Evolutionary conservation across 805 yeast species (phyloP).

Genomic region (Candida nemodendra): DNA sequence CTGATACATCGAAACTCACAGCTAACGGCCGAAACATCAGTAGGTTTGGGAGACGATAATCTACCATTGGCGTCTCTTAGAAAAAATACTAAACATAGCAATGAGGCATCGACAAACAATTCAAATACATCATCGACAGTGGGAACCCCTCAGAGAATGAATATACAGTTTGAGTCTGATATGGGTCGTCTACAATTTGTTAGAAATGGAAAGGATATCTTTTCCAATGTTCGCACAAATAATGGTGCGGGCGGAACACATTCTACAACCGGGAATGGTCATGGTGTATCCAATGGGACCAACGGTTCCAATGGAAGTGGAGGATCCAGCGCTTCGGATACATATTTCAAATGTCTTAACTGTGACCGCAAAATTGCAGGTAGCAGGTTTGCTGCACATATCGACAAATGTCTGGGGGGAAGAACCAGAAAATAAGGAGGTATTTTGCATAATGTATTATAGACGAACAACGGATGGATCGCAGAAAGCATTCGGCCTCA

Average conservation of each 20-base stretch:
- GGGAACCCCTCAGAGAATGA: slow-evolving; percentile 25
- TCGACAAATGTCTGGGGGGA: slow-evolving; percentile 85
- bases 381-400: slow-evolving; percentile 87
- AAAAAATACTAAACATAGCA: slow-evolving; percentile 10
- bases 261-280: slow-evolving; percentile 2
- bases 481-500: too few species aligned
- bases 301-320: slow-evolving; percentile 7
- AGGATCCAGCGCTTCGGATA: slow-evolving; percentile 22
- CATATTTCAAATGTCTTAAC: slow-evolving; percentile 73
- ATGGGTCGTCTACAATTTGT: slow-evolving; percentile 29
- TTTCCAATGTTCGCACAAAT: slow-evolving; percentile 16
- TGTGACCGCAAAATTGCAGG: slow-evolving; percentile 90
- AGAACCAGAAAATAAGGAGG: slow-evolving; percentile 43
- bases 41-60: slow-evolving; percentile 9
- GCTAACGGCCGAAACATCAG: neutral
- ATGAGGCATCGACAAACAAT: slow-evolving; percentile 9
- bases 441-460: neutral
- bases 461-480: too few species aligned
- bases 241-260: slow-evolving; percentile 7
- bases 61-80: slow-evolving; percentile 11
- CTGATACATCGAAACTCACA: neutral
- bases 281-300: slow-evolving; percentile 12
- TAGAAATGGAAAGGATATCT: slow-evolving; percentile 33
- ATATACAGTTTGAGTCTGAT: slow-evolving; percentile 21
- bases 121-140: slow-evolving; percentile 17